Conservation (phyloP, 345 rosid genomes). For the Citrus australasica region DNA sequence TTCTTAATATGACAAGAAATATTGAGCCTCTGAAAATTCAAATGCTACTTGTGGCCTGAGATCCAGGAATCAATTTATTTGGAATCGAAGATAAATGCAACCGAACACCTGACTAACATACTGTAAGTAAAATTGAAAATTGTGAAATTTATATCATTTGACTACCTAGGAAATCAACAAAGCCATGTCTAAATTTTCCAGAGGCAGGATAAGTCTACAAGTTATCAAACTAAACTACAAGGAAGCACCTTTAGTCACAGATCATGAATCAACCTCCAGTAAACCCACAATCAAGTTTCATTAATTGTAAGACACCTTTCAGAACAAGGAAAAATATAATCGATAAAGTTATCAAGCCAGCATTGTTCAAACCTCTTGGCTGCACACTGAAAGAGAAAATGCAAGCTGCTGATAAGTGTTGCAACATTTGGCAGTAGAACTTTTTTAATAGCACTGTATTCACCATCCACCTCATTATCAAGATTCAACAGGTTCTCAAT, state of each 20-base stretch:
- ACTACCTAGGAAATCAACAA: neutral
- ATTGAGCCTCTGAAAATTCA: neutral
- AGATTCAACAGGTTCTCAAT: slow-evolving; percentile 76
- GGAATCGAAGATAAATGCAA: neutral
- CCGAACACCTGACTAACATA: neutral
- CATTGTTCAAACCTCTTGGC: slow-evolving; percentile 60
- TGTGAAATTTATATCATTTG: neutral
- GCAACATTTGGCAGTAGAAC: slow-evolving; percentile 57
- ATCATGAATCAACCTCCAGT: neutral
- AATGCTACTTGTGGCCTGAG: neutral
- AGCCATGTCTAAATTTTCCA: neutral
- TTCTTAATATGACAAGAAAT: neutral
- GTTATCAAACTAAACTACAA: neutral
- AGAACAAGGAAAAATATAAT: neutral
- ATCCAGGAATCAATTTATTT: neutral
- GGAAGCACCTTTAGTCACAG: neutral
- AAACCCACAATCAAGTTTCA: too few species aligned
- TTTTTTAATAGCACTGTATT: slow-evolving; percentile 32
- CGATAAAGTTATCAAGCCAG: neutral
- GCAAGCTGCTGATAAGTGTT: slow-evolving; percentile 64
- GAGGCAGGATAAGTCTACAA: neutral
- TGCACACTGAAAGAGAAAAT: slow-evolving; percentile 50
- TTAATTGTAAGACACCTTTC: neutral
- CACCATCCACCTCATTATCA: slow-evolving; percentile 52
- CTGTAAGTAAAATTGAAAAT: too few species aligned